A percentile compares a stretch with the other conserved stretches of the same genome.
phyloP scores from a whole-genome alignment of 257 asterid species.

The Leptodermis oblonga region DNA sequence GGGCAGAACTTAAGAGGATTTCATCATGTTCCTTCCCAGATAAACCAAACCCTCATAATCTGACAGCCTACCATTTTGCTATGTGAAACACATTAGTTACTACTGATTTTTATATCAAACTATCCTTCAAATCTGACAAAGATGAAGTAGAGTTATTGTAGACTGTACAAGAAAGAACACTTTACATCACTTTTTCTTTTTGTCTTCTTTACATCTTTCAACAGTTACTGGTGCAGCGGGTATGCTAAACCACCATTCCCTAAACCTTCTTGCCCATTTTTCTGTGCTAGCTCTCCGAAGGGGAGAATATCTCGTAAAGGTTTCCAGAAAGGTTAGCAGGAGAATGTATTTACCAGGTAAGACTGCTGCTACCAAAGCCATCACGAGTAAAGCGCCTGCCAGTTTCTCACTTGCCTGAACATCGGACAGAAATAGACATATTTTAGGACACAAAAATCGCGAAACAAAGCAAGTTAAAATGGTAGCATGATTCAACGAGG shows the following conservation, averaged over 20 bases:
- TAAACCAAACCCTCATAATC: too few species aligned
- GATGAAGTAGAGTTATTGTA: not conserved
- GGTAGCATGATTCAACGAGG: not conserved
- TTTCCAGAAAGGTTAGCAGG: conserved; percentile 55
- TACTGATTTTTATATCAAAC: not conserved
- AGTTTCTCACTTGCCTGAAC: conserved; percentile 78
- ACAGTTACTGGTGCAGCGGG: conserved; percentile 90
- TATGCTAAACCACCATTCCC: conserved; percentile 97
- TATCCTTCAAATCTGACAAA: not conserved
- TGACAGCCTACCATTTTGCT: too few species aligned
- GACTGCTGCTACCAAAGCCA: conserved; percentile 55
- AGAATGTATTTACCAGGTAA: conserved; percentile 48
- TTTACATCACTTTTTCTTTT: conserved; percentile 51
- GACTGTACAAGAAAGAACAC: not conserved
- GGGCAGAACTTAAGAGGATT: too few species aligned
- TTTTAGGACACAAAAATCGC: not conserved
- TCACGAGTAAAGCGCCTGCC: conserved; percentile 45
- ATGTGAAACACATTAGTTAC: too few species aligned
- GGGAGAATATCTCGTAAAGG: conserved; percentile 70
- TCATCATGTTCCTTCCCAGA: too few species aligned
- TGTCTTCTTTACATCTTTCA: conserved; percentile 56
- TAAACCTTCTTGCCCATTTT: conserved; percentile 69
- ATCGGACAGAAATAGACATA: not conserved
- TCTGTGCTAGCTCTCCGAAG: conserved; percentile 68
- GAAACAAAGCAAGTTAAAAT: not conserved